Evolutionary conservation across 2,329 filamentous ascomycete genomes (phyloP), one percentile per base, ranked within the genome.

Genomic region (Trichoderma breve): DNA sequence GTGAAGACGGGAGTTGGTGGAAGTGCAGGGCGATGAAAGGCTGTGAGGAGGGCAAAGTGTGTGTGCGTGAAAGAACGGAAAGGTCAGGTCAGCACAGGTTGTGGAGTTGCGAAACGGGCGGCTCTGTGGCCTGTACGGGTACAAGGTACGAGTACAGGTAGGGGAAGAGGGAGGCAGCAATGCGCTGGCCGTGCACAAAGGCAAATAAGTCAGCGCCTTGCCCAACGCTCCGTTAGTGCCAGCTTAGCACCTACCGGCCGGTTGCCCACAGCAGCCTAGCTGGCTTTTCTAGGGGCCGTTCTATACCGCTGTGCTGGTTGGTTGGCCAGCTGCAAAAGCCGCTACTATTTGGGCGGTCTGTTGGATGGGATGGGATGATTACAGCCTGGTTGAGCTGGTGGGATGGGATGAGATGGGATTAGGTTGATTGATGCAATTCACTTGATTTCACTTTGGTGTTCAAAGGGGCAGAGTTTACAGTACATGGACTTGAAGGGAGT

Each of bases 21-120:
- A 60, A 26, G 70, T 58, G 63, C 32, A 61, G 62, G 71, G 67
- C 47, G 70, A 26, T 51, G 47, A 39, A 39, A 72, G 30, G 51
- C 28, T 30, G 57, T 60, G 57, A 60, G 32, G 39, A n/a, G 51
- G 51, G 68, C 36, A 71, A 63, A 71, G 67, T 66, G 71, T 70
- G 61, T 70, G 68, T 71, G 68, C 58, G 68, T 71, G 68, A 63
- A 60, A 71, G 60, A 58, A 58, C 62, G 66, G 66, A 62, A 70
- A 71, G 60, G 60, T 57, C 39, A 43, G 39, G 60, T 57, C 39
- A 43, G 39, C 39, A 43, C 39, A 43, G 39, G 39, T 43, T 53
- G 68, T 71, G 68, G 58, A 64, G 68, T 39, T 39, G 58, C 28
- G 61, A 71, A 72, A 72, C 61, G 66, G 43, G 62, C 67, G 60